Percentiles rank a stretch among this genome's conserved stretches.
Conservation (phyloP, 1,139 yeast species). For the Petasospora rhodanensis region DNA sequence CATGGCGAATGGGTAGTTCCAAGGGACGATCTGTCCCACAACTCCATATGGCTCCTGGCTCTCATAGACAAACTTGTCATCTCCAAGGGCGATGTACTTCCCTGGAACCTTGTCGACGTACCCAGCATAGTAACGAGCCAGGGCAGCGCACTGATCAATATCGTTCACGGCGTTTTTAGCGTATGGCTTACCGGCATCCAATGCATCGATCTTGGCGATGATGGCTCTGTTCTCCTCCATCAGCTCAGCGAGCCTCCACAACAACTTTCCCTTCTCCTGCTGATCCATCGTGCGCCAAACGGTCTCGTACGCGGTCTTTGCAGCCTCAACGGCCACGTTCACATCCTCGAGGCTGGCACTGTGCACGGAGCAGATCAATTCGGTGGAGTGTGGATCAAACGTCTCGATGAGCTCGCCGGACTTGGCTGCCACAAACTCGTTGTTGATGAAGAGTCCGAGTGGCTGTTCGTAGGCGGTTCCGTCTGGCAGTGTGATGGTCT, state of each 20-base stretch:
- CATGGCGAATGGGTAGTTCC: slow-evolving; percentile 74
- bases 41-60: slow-evolving; percentile 54
- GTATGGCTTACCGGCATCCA: slow-evolving; percentile 63
- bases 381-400: slow-evolving; percentile 64
- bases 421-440: slow-evolving; percentile 48
- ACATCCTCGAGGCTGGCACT: slow-evolving; percentile 68
- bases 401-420: slow-evolving; percentile 51
- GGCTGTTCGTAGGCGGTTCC: slow-evolving; percentile 47
- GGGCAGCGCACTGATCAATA: slow-evolving; percentile 52
- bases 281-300: slow-evolving; percentile 44
- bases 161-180: slow-evolving; percentile 52
- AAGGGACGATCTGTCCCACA: slow-evolving; percentile 68
- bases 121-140: slow-evolving; percentile 74
- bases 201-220: slow-evolving; percentile 55
- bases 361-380: slow-evolving; percentile 58
- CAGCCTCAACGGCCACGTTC: slow-evolving; percentile 71
- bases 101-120: slow-evolving; percentile 79
- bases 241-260: slow-evolving; percentile 48
- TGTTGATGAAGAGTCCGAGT: slow-evolving; percentile 61
- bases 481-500: slow-evolving; percentile 19
- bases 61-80: slow-evolving; percentile 58
- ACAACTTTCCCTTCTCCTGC: slow-evolving; percentile 40
- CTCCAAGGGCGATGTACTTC: slow-evolving; percentile 56
- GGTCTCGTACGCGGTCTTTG: slow-evolving; percentile 59
- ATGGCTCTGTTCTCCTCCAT: slow-evolving; percentile 45